phyloP scores from a whole-genome alignment of 139 green algal species.

The Chlamydomonas incerta region DNA sequence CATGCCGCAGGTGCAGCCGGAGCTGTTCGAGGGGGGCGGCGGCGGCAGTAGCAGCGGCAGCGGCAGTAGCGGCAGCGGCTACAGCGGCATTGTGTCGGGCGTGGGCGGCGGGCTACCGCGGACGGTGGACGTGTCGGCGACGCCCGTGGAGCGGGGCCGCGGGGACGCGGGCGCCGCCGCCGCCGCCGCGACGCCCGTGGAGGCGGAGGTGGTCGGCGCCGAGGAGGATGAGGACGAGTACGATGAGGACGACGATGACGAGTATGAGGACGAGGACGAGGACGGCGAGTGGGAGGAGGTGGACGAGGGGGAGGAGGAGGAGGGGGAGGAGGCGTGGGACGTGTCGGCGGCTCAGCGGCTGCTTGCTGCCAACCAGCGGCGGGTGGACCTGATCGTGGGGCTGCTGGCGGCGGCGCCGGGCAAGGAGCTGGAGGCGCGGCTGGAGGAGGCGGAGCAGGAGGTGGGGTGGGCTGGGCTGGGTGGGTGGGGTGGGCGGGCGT shows the following conservation, averaged over 20 bases:
- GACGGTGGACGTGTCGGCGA: too few relatives aligned
- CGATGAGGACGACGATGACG: not conserved
- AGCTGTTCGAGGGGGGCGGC: not conserved
- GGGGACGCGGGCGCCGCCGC: not conserved
- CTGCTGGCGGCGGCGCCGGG: slow-evolving; percentile 1
- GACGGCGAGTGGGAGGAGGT: not conserved
- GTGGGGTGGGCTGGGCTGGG: too few relatives aligned
- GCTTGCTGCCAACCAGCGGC: not conserved
- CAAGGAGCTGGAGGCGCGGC: slow-evolving; percentile 15
- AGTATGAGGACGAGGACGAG: not conserved
- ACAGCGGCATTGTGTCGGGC: too few relatives aligned
- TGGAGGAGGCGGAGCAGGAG: not conserved
- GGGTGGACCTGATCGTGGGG: slow-evolving; percentile 20
- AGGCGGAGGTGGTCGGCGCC: slow-evolving; percentile 2
- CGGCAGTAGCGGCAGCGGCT: not conserved
- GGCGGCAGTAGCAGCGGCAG: not conserved
- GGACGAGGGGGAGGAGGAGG: not conserved
- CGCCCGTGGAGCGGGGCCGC: not conserved
- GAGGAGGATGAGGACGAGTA: not conserved
- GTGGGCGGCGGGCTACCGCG: too few relatives aligned
- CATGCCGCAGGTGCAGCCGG: not conserved
- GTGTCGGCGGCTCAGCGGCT: not conserved
- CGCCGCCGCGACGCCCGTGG: not conserved
- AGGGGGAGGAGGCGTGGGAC: not conserved
- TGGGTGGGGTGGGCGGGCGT: too few relatives aligned